Evolutionary conservation across 768 basidiomycete genomes (phyloP).

Genomic region (Kockovaella imperatae): DNA sequence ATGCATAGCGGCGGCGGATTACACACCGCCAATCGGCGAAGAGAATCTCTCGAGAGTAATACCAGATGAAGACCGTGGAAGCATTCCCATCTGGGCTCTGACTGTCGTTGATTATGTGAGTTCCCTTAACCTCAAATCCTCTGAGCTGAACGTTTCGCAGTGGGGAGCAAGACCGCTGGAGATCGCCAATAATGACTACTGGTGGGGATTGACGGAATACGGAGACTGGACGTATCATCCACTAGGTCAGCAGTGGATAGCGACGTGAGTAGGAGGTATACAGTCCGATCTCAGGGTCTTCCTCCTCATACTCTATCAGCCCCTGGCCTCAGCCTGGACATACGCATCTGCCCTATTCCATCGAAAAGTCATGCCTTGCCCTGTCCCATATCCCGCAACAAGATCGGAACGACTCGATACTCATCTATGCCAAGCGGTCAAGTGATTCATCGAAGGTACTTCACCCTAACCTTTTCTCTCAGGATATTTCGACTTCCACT

Average conservation of each 20-base stretch:
- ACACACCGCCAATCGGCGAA: conserved; percentile 19
- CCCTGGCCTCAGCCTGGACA: conserved; percentile 39
- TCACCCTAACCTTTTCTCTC: background rate
- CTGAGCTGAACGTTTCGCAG: conserved; percentile 12
- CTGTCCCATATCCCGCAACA: conserved; percentile 20
- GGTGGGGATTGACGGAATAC: conserved; percentile 27
- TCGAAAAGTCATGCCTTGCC: conserved; percentile 35
- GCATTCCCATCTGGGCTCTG: conserved; percentile 37
- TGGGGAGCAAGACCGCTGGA: conserved; percentile 37
- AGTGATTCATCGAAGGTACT: conserved; percentile 9
- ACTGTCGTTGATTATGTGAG: conserved; percentile 40
- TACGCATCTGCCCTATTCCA: conserved; percentile 38
- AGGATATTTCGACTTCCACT: conserved; percentile 35
- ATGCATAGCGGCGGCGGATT: conserved; percentile 35
- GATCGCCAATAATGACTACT: conserved; percentile 24
- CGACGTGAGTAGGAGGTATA: conserved; percentile 25
- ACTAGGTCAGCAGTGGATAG: conserved; percentile 37
- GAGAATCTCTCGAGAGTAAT: conserved; percentile 23
- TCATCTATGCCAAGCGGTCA: conserved; percentile 37
- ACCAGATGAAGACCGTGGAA: conserved; percentile 35
- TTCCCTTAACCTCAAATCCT: background rate
- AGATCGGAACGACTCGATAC: conserved; percentile 23
- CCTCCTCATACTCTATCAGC: conserved; percentile 6
- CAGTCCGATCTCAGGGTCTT: background rate
- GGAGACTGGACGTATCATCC: conserved; percentile 38